Base-by-base conservation (phyloP, 2,329 filamentous ascomycete genomes). In the Beauveria brongniartii region DNA sequence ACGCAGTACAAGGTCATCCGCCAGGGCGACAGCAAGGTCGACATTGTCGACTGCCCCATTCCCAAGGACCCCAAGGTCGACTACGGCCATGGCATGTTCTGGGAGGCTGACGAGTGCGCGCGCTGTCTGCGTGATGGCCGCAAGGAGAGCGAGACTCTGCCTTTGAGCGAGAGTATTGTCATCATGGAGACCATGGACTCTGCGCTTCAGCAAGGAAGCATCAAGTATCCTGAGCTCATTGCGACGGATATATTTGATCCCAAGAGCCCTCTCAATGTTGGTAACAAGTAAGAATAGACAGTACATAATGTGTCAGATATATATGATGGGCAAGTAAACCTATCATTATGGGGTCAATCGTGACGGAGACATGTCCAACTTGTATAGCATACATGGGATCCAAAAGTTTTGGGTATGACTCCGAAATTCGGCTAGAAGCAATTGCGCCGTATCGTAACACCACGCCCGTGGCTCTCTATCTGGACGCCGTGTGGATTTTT, bases 1-100 rank as follows among this genome's bases (percentile, higher is more conserved):
- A 78, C 79, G 24, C 78, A 81, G 66, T 91, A 87, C 72, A 82
- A 78, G 59, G 73, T 92, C 57, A 80, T 92, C 66, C 80, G 78
- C 67, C 76, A 75, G 65, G 72, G 72, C 53, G 78, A 74, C 30
- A 78, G 77, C 55, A 74, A 77, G 47, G 70, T 78, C 30, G 80
- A 83, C 67, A 72, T 78, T 14, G 75, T 84, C 55, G 77, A 82
- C 65, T 82, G 77, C 68, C 79, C 81, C 14, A 79, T 83, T 48
- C 82, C 82, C 46, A 70, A 71, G 60, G 82, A 85, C 67, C 67
- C 73, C 26, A 76, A 74, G 65, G 74, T 78, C 37, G 70, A 75
- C 65, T 80, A 76, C 75, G 91, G 90, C 12, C 87, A 91, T 65
- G 91, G 91, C 55, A 94, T 95, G 90, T 94, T 91, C 76, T 93